Percentiles rank a stretch among this genome's conserved stretches.
Conservation (phyloP, 148 eudicot species). For the Rhododendron henanense region DNA sequence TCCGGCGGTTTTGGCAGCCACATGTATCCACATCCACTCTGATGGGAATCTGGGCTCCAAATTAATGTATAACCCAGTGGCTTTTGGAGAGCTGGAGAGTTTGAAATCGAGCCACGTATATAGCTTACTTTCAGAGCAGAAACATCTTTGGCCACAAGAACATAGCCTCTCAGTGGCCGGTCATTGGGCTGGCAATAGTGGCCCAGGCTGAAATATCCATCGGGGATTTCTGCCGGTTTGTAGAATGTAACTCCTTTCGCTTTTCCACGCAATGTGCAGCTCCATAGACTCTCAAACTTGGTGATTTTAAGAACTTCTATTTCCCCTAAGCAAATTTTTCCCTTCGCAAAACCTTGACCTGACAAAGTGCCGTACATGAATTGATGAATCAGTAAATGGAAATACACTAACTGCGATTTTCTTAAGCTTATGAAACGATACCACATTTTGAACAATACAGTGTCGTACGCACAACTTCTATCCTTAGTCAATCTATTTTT, state of each 20-base stretch:
- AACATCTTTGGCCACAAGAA: slow-evolving; percentile 64
- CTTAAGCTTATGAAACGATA: not conserved
- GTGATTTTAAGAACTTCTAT: slow-evolving; percentile 63
- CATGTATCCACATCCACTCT: slow-evolving; percentile 44
- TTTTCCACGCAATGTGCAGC: slow-evolving; percentile 40
- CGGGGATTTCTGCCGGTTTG: slow-evolving; percentile 57
- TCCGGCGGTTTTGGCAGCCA: slow-evolving; percentile 74
- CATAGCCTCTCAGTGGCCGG: slow-evolving; percentile 53
- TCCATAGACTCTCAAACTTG: slow-evolving; percentile 54
- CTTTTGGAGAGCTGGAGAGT: slow-evolving; percentile 51
- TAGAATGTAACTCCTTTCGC: slow-evolving; percentile 64
- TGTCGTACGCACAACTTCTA: not conserved
- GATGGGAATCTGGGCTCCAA: slow-evolving; percentile 48
- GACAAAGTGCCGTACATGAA: slow-evolving; percentile 2
- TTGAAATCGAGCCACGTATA: not conserved
- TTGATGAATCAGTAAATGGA: not conserved
- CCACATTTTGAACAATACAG: not conserved
- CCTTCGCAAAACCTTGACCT: slow-evolving; percentile 79
- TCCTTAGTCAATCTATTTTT: not conserved
- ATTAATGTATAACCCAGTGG: slow-evolving; percentile 62
- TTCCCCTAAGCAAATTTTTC: slow-evolving; percentile 73
- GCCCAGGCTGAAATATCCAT: slow-evolving; percentile 68
- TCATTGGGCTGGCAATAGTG: slow-evolving; percentile 73
- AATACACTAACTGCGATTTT: not conserved
- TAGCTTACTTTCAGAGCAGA: slow-evolving; percentile 5